Conservation (phyloP, 192 early-diverging fungal genomes). For the Coemansia sp. region DNA sequence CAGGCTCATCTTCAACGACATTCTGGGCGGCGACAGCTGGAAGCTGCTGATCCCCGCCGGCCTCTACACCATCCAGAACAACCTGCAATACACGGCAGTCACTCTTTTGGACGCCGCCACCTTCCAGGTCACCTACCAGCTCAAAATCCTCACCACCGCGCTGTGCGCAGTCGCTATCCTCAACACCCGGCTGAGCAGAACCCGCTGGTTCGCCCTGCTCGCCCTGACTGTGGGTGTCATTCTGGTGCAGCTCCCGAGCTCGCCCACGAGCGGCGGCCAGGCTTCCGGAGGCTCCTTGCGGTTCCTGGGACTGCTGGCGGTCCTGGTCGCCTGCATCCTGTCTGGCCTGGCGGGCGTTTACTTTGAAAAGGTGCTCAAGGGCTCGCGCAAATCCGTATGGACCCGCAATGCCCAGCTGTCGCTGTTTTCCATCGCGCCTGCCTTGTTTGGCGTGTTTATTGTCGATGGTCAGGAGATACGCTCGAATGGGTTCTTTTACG, state of each 20-base stretch:
- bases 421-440: slow-evolving; percentile 76
- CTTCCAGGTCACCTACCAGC: slow-evolving; percentile 96
- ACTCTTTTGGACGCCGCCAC: slow-evolving; percentile 87
- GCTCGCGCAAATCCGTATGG: slow-evolving; percentile 78
- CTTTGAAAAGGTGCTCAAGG: slow-evolving; percentile 98
- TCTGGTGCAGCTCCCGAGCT: slow-evolving; percentile 72
- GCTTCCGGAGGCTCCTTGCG: slow-evolving; percentile 8
- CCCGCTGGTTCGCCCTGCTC: slow-evolving; percentile 82
- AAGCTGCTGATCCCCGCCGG: slow-evolving; percentile 88
- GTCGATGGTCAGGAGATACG: slow-evolving; percentile 71
- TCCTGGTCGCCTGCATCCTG: slow-evolving; percentile 79
- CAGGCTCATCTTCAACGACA: slow-evolving; percentile 28
- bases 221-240: slow-evolving; percentile 85
- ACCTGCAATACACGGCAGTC: slow-evolving; percentile 90
- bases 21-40: slow-evolving; percentile 67
- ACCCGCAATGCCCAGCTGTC: slow-evolving; percentile 91
- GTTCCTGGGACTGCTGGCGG: slow-evolving; percentile 75
- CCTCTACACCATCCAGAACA: slow-evolving; percentile 95
- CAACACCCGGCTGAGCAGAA: slow-evolving; percentile 59
- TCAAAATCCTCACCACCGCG: slow-evolving; percentile 96
- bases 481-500: slow-evolving; percentile 85
- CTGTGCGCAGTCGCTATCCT: slow-evolving; percentile 88
- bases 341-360: slow-evolving; percentile 97
- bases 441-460: slow-evolving; percentile 71
- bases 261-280: neutral